These are phyloP conservation scores for Chrysopogon serrulatus DNA, from an alignment of 176 grass and related monocot genomes.

Conservation along the genomic window DNA sequence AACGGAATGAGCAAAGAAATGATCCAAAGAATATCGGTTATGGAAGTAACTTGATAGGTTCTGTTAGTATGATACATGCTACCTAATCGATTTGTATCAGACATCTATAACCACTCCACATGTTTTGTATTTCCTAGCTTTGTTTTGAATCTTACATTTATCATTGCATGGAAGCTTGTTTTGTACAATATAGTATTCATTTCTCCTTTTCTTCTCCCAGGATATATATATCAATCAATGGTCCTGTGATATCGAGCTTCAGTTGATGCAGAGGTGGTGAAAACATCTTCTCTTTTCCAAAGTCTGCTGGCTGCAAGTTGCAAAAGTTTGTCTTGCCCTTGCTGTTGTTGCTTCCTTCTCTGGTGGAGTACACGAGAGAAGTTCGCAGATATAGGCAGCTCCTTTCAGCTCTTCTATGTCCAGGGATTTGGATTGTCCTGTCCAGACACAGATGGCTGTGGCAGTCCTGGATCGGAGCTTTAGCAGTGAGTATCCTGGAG, in stretches of 20 bases:
- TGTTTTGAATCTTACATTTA: not conserved
- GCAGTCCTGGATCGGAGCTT: constrained; percentile 55
- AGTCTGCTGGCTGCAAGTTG: constrained; percentile 14
- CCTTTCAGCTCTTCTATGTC: constrained; percentile 49
- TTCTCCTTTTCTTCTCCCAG: not conserved
- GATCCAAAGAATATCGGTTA: not conserved
- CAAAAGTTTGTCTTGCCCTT: constrained; percentile 11
- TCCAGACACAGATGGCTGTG: constrained; percentile 95
- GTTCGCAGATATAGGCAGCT: constrained; percentile 32
- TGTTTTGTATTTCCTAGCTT: not conserved
- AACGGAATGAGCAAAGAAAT: not conserved
- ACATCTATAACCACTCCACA: not conserved
- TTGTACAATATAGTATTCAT: constrained; percentile 12
- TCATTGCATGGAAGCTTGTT: not conserved
- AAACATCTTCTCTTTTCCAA: not conserved
- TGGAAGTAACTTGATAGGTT: not conserved
- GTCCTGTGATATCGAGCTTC: not conserved
- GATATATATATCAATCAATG: not conserved
- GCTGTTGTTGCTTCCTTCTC: constrained; percentile 19
- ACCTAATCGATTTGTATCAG: not conserved
- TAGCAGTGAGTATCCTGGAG: constrained; percentile 65
- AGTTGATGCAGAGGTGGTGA: constrained; percentile 19
- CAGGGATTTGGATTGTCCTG: constrained; percentile 79
- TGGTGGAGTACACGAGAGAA: constrained; percentile 28
- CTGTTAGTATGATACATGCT: not conserved